Percentiles rank a stretch among this genome's conserved stretches.
phyloP scores from a whole-genome alignment of 2,329 filamentous ascomycete species.

The Colletotrichum sp. region DNA sequence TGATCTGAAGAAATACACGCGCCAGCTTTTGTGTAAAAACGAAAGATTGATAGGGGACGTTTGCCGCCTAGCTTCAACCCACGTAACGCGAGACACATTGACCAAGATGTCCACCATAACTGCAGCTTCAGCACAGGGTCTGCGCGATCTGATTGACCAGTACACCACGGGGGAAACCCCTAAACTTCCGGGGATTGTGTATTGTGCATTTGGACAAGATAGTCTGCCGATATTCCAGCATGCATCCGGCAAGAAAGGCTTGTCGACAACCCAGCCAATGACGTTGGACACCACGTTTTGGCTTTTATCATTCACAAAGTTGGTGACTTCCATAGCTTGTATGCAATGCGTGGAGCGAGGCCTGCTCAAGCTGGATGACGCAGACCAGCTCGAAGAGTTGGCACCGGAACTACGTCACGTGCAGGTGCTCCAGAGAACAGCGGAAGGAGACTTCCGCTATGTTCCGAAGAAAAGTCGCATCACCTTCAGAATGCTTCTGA shows the following conservation, averaged over 20 bases:
- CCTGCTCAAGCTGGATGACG: conserved; percentile 48
- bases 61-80: not conserved
- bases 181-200: not conserved
- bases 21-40: not conserved
- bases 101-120: not conserved
- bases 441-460: conserved; percentile 36
- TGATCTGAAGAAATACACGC: not conserved
- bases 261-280: not conserved
- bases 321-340: conserved; percentile 55
- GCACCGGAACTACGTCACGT: conserved; percentile 52
- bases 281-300: conserved; percentile 38
- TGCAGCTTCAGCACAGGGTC: not conserved
- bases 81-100: not conserved
- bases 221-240: not conserved
- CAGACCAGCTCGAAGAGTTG: conserved; percentile 39
- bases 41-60: not conserved
- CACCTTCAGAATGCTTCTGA: conserved; percentile 57
- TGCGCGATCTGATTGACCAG: conserved; percentile 8
- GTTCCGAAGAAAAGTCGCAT: conserved; percentile 38
- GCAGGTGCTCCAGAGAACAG: conserved; percentile 45
- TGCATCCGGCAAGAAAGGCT: not conserved
- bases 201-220: not conserved
- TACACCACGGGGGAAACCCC: not conserved
- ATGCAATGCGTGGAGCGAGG: conserved; percentile 60
- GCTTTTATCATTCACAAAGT: conserved; percentile 42